phyloP scores from a whole-genome alignment of 2,329 filamentous ascomycete species.

The Calonectria fujianensis region DNA sequence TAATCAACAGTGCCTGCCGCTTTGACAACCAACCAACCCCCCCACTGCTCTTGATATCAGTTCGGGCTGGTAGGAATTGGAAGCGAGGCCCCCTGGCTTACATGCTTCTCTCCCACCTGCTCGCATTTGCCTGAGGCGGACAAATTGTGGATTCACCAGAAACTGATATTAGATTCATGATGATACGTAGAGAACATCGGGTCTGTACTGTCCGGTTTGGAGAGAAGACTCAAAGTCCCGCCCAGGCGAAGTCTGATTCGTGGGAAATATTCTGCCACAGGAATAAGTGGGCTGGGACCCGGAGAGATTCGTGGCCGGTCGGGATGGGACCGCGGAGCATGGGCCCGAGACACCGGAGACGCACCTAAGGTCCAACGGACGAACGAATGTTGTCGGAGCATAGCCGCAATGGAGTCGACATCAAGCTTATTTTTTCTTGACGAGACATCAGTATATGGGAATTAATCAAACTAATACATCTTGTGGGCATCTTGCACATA shows the following conservation, averaged over 20 bases:
- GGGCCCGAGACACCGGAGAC: constrained; percentile 40
- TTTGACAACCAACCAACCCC: neutral
- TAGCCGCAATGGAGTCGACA: constrained; percentile 28
- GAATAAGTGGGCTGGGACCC: constrained; percentile 24
- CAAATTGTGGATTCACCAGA: constrained; percentile 29
- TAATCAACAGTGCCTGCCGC: neutral
- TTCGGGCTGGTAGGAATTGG: neutral
- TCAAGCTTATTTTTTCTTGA: constrained; percentile 14
- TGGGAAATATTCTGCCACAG: constrained; percentile 39
- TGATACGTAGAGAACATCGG: constrained; percentile 34
- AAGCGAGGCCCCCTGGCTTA: constrained; percentile 14
- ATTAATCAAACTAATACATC: constrained; percentile 16
- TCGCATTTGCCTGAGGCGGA: constrained; percentile 24
- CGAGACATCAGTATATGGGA: neutral
- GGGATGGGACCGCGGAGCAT: constrained; percentile 34
- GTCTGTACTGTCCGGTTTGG: constrained; percentile 34
- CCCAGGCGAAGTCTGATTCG: constrained; percentile 29
- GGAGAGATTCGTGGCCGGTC: constrained; percentile 34
- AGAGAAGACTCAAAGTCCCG: constrained; percentile 1
- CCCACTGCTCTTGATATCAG: neutral
- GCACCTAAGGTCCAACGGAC: constrained; percentile 23
- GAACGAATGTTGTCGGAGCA: constrained; percentile 29
- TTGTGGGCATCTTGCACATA: neutral
- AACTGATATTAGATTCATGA: constrained; percentile 35
- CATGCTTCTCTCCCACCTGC: constrained; percentile 29